Base-by-base conservation (phyloP, 768 basidiomycete species). In the Rhizopogon rudus region DNA sequence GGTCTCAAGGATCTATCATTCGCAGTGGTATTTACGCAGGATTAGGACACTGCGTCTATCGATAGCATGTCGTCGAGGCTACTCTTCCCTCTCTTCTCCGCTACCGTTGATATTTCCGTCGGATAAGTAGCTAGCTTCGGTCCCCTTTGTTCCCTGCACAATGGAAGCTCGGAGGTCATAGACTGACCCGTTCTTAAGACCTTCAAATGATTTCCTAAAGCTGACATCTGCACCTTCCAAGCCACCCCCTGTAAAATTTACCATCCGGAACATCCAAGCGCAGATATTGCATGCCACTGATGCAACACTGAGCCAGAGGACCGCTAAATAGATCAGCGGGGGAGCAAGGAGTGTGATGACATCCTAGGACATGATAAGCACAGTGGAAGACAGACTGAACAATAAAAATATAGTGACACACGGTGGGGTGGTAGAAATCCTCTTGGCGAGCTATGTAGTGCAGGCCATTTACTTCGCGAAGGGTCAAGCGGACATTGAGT, bases 371-470 rank as follows among this genome's bases (percentile, higher is more conserved):
- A 9, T 6, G 46, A 37, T 49, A 35, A 45, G 25, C 4, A 17
- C 0, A 8, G 13, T 25, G 3, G 16, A 22, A 31, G 31, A n/a
- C n/a, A 10, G 12, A 9, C 40, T 35, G 14, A 22, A 16, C 13
- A 33, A 9, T 33, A 33, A 33, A 35, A 5, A 35, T 2, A 9
- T 5, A 12, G 35, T 10, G 4, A 13, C 35, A 35, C 54, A 78
- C 82, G 56, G 81, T 79, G 2, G 83, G 75, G 60, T 81, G 80
- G 57, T 79, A 80, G 53, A 82, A 78, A 61, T 85, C 82, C 60
- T 87, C 83, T 59, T 87, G 83, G 51, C 71, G 65, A 1, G 69
- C 60, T 45, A 88, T 85, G 46, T 77, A 75, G 61, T 75, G 74
- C 3, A 67, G 49, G 1, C 66, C 73, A 17, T 68, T 64, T 42